Percentiles rank a stretch among this genome's conserved stretches.
These are phyloP conservation scores for Claviceps fusiformis DNA, from an alignment of 2,329 filamentous ascomycete genomes.

Conservation along the genomic window DNA sequence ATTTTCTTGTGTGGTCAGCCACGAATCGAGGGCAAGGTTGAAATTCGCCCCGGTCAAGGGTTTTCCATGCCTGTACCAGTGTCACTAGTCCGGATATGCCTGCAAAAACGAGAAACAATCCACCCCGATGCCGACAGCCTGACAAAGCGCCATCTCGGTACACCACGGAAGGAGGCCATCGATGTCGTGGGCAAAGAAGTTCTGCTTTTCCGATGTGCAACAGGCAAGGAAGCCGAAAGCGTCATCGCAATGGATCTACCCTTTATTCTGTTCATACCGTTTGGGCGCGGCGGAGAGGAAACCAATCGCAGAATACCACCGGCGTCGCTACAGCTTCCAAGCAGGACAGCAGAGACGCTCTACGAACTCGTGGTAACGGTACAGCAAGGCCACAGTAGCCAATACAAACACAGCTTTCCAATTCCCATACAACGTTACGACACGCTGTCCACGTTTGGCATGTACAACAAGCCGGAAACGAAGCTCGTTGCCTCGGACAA, in stretches of 20 bases:
- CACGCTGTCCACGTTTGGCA: slow-evolving; percentile 93
- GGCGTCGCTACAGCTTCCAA: slow-evolving; percentile 78
- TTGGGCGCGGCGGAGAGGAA: slow-evolving; percentile 81
- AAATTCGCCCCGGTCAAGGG: slow-evolving; percentile 77
- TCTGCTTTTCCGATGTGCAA: slow-evolving; percentile 73
- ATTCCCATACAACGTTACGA: slow-evolving; percentile 89
- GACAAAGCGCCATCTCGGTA: slow-evolving; percentile 80
- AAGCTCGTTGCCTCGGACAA: slow-evolving; percentile 80
- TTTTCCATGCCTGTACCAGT: slow-evolving; percentile 80
- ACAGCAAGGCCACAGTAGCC: slow-evolving; percentile 74
- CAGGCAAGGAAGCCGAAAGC: slow-evolving; percentile 73
- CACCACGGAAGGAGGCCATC: slow-evolving; percentile 76
- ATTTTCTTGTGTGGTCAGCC: slow-evolving; percentile 40
- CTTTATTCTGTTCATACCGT: slow-evolving; percentile 95
- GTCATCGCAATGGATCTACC: slow-evolving; percentile 94
- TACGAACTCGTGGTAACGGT: slow-evolving; percentile 96
- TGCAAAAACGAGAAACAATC: slow-evolving; percentile 90
- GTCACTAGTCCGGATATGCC: slow-evolving; percentile 84
- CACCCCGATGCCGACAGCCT: slow-evolving; percentile 91
- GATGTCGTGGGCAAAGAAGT: slow-evolving; percentile 95
- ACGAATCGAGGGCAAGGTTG: slow-evolving; percentile 93
- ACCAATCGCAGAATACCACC: slow-evolving; percentile 81
- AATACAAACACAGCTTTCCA: slow-evolving; percentile 84
- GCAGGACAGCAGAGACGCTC: slow-evolving; percentile 88
- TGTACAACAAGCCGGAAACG: slow-evolving; percentile 94